phyloP scores from a whole-genome alignment of 306 rosid genomes.

The Calophaca sinica region DNA sequence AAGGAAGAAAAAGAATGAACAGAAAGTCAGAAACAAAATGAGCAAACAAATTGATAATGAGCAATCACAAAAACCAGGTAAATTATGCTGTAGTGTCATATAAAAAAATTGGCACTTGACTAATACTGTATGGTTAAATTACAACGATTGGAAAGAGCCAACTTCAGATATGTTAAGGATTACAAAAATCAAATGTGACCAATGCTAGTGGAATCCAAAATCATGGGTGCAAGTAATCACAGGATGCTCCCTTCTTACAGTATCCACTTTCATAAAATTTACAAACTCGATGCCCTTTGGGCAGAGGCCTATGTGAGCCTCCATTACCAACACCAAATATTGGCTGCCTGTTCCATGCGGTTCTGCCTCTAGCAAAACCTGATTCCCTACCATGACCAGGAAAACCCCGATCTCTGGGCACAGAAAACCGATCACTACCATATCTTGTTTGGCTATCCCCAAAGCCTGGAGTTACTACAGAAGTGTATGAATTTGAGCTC shows the following conservation, averaged over 20 bases:
- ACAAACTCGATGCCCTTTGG: conserved; percentile 89
- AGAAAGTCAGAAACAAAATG: not conserved
- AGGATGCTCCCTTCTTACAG: conserved; percentile 82
- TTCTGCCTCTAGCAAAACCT: conserved; percentile 62
- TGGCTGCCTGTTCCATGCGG: conserved; percentile 64
- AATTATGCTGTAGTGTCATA: conserved; percentile 41
- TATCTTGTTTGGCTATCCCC: conserved; percentile 68
- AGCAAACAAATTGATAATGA: not conserved
- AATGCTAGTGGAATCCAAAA: conserved; percentile 58
- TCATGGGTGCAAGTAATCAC: conserved; percentile 79
- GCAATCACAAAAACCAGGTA: conserved; percentile 16
- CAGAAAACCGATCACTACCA: conserved; percentile 61
- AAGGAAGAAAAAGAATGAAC: conserved; percentile 13
- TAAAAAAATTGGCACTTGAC: conserved; percentile 58
- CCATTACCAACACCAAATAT: conserved; percentile 61
- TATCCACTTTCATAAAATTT: conserved; percentile 80
- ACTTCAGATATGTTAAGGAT: conserved; percentile 60
- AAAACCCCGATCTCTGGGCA: conserved; percentile 64
- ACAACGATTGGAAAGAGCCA: conserved; percentile 65
- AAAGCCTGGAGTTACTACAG: conserved; percentile 49
- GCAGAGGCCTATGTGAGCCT: conserved; percentile 60
- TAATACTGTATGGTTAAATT: conserved; percentile 66
- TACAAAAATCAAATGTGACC: conserved; percentile 61
- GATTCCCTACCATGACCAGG: conserved; percentile 65
- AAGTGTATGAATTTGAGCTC: conserved; percentile 51